Evolutionary conservation across 257 asterid genomes (phyloP).

Genomic region (Eucommia ulmoides): DNA sequence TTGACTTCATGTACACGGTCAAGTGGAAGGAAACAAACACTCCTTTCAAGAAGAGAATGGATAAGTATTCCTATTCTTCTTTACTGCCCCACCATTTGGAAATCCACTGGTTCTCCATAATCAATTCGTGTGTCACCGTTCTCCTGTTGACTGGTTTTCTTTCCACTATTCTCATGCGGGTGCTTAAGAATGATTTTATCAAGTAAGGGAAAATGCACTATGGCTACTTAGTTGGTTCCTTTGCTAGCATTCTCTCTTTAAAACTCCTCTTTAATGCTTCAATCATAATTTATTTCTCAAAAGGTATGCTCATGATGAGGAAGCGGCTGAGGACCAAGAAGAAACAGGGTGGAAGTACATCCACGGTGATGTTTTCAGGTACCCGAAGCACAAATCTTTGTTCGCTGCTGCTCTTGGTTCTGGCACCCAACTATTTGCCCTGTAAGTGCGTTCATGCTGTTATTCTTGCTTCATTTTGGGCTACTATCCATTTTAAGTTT

Average conservation of each 20-base stretch:
- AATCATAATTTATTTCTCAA: constrained; percentile 1
- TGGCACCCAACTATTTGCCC: constrained; percentile 26
- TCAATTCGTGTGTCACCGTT: constrained; percentile 34
- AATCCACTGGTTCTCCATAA: constrained; percentile 34
- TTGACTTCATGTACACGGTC: constrained; percentile 27
- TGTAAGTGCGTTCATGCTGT: constrained; percentile 15
- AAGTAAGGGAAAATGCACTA: too few relatives aligned
- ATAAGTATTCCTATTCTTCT: constrained; percentile 30
- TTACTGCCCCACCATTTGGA: constrained; percentile 29
- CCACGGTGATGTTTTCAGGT: constrained; percentile 33
- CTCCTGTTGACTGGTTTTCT: constrained; percentile 34
- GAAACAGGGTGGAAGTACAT: constrained; percentile 34
- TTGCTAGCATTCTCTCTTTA: too few relatives aligned
- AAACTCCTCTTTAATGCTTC: too few relatives aligned
- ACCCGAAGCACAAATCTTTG: constrained; percentile 23
- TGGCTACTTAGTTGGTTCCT: too few relatives aligned
- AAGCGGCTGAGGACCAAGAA: constrained; percentile 30
- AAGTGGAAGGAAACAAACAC: constrained; percentile 29
- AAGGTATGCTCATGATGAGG: constrained; percentile 36
- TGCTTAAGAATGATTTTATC: constrained; percentile 32
- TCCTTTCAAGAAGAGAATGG: constrained; percentile 28
- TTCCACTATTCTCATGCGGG: constrained; percentile 33
- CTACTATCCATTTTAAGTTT: too few relatives aligned
- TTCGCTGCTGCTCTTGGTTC: constrained; percentile 28
- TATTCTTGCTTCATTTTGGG: too few relatives aligned